Base-by-base conservation (phyloP, 768 basidiomycete genomes). In the Boletus huronensis region DNA sequence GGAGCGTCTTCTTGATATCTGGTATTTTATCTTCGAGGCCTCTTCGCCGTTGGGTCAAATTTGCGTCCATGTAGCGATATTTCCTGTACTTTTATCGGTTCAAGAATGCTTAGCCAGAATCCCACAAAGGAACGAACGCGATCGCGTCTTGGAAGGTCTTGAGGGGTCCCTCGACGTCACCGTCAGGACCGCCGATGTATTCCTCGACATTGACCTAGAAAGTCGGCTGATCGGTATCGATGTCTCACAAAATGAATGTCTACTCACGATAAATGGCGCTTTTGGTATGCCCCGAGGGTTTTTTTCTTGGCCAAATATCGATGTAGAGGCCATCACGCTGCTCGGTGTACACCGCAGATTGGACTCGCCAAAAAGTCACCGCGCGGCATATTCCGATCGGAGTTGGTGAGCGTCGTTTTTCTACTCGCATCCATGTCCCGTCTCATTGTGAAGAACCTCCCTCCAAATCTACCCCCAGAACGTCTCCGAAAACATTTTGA, bases 11-110 rank as follows among this genome's bases (percentile, higher is more conserved):
- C 64, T 82, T 82, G 65, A 98, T 93, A 70, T 99, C 97, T 0
- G 96, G 95, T 35, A 98, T 94, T 79, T 99, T 98, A 57, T 92
- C 90, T 62, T 94, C 88, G 5, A 98, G 78, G 17, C 87, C 83
- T 48, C 79, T 79, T 50, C 88, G 79, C 43, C 94, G 82, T 65
- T 93, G 88, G 6, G 84, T 76, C 46, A 95, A 77, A 67, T 84
- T 94, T 16, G 83, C 75, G 62, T 98, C 96, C 96, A 99, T 98
- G 74, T 96, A 98, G 47, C 90, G 88, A 77, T 99, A 98, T 79
- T 99, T 98, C 63, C 96, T 99, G 75, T 66, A 70, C 77, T 55
- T 60, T 57, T 56, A 56, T 61, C 58, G 52, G 54, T 62, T 55
- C 59, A 40, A 58, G 56, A 59, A 50, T 36, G 51, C 48, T 34